Evolutionary conservation across 2,329 filamentous ascomycete species (phyloP), one percentile per base, ranked within the genome.

Genomic region (Fusarium equiseti): DNA sequence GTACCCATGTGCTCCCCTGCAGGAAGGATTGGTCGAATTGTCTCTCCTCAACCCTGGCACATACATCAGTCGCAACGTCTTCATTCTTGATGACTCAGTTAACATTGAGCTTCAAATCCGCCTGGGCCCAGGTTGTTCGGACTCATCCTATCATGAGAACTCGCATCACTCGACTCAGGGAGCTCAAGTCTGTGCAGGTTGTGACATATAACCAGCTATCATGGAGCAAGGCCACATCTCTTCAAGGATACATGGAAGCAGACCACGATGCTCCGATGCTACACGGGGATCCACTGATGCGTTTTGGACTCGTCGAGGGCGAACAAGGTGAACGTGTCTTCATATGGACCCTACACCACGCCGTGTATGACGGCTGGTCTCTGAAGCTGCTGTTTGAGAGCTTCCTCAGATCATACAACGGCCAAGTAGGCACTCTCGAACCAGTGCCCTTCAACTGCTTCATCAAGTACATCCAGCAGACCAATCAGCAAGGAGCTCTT

Each of bases 51-150:
- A 54, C 51, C 51, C 51, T 13, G 51, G 51, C 32, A 54, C 51
- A 54, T 54, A 54, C 51, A 54, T 54, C 51, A 54, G 51, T 54
- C 51, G 51, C 51, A 54, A 54, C 38, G 51, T 44, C 38, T 54
- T 54, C 51, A 31, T 44, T 54, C 51, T 54, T 44, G 38, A 54
- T 54, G 51, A 54, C 51, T 43, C 51, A 13, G 51, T 54, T 44
- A 43, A 54, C 26, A 54, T 54, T 43, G 51, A 54, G 38, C 51
- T 43, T 54, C 51, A 54, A 54, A 44, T 44, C 51, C n/a, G 51
- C 51, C 51, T 54, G 51, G 51, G 51, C n/a, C 51, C 26, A 54
- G 38, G 51, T 54, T 43, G 51, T 54, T 54, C 38, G 40, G 51
- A 32, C 51, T 44, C 51, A 54, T 54, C 51, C 40, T 24, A 54